Evolutionary conservation across 2,329 filamentous ascomycete genomes (phyloP), one percentile per base, ranked within the genome.

Genomic region (Periglandula ipomoeae): DNA sequence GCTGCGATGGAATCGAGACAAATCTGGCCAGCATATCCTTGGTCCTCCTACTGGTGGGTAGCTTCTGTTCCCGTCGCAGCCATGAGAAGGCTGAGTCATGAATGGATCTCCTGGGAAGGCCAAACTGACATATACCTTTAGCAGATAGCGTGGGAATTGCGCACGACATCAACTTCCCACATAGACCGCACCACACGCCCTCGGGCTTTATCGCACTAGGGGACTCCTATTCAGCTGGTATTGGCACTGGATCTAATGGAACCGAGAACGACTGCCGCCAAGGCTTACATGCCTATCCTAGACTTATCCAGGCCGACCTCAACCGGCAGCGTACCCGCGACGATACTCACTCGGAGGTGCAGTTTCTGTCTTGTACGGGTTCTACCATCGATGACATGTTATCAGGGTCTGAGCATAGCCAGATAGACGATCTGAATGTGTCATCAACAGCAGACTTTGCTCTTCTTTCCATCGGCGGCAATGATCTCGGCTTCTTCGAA

Each of bases 401-500:
- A 27, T 56, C 62, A 1, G 64, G 63, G 47, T 56, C 62, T 27
- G 57, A 60, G 15, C 52, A 54, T 23, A 69, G 68, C 52, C 72
- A 74, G 58, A 61, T 74, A 47, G 70, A 71, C 51, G 51, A 52
- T 13, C 62, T 73, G 56, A 67, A 71, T 56, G 58, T 58, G 4
- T 64, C 66, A 8, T 52, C 58, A 1, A 65, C 64, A 2, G 56
- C 60, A 20, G 68, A 71, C 55, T 72, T 74, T 51, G 70, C 70
- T 3, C 64, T 72, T 1, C 60, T 74, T 5, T 73, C 70, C n/a
- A 62, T 74, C 27, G 71, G 70, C 42, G 71, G 71, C 15, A 74
- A 74, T 57, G 72, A 74, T 53, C 63, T 74, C 8, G 71, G 70
- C 52, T 74, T 74, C 61, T 74, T 72, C 52, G 66, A 70, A 34